Evolutionary conservation across 2,329 filamentous ascomycete species (phyloP).

Genomic region (Bimuria novae-zelandiae): DNA sequence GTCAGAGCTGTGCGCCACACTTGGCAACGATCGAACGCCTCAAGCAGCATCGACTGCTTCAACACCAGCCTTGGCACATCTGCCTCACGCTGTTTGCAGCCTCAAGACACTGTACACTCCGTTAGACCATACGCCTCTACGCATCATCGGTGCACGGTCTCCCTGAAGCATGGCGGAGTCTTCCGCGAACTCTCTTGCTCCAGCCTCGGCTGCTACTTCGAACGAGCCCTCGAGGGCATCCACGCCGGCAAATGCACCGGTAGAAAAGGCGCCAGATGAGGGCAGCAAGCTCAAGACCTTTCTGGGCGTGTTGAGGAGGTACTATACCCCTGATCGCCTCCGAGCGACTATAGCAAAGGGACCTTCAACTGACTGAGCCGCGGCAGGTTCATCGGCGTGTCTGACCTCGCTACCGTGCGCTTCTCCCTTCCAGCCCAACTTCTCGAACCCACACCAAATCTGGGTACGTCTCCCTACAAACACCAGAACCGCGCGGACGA

Average conservation of each 20-base stretch:
- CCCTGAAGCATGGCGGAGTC: slow-evolving; percentile 37
- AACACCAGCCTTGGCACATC: background rate
- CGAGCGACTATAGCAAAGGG: background rate
- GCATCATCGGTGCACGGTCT: background rate
- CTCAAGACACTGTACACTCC: background rate
- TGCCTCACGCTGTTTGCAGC: background rate
- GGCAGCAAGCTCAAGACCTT: slow-evolving; percentile 89
- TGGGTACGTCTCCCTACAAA: slow-evolving; percentile 57
- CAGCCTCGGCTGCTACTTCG: slow-evolving; percentile 38
- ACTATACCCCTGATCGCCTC: slow-evolving; percentile 43
- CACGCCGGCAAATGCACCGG: slow-evolving; percentile 38
- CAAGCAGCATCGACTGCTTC: background rate
- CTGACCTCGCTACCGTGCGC: slow-evolving; percentile 92
- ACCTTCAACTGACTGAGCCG: slow-evolving; percentile 9
- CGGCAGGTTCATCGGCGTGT: slow-evolving; percentile 87
- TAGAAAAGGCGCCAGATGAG: slow-evolving; percentile 71
- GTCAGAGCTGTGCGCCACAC: slow-evolving; percentile 26
- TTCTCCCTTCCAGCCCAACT: slow-evolving; percentile 96
- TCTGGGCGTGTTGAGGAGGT: slow-evolving; percentile 85
- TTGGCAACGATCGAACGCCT: background rate
- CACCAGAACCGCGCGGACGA: background rate
- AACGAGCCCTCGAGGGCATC: slow-evolving; percentile 42
- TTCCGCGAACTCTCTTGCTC: slow-evolving; percentile 28
- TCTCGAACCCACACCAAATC: slow-evolving; percentile 91
- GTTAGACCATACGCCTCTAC: background rate